phyloP scores from a whole-genome alignment of 805 yeast genomes.

The Debaryomyces prosopidis region DNA sequence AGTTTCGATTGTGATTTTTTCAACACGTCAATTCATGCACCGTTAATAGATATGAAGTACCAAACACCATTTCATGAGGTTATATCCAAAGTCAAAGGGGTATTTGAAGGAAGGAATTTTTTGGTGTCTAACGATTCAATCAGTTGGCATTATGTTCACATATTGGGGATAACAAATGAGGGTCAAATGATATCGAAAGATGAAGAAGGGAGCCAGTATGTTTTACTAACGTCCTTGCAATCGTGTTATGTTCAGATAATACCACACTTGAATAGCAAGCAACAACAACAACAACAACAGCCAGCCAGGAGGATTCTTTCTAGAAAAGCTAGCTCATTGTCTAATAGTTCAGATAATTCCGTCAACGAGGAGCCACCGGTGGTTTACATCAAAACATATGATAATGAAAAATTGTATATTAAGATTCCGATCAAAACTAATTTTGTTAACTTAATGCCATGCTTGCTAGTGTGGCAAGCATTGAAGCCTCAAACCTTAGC shows the following conservation, averaged over 20 bases:
- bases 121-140: slow-evolving; percentile 37
- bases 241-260: slow-evolving; percentile 40
- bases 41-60: slow-evolving; percentile 13
- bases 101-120: slow-evolving; percentile 32
- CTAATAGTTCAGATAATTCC: background rate
- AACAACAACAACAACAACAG: slow-evolving; percentile 5
- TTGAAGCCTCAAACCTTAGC: slow-evolving; percentile 53
- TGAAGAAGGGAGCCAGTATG: slow-evolving; percentile 27
- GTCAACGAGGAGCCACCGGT: slow-evolving; percentile 29
- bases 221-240: slow-evolving; percentile 36
- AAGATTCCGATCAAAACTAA: slow-evolving; percentile 33
- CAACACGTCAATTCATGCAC: background rate
- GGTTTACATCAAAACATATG: slow-evolving; percentile 41
- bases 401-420: slow-evolving; percentile 38
- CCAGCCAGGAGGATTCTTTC: slow-evolving; percentile 1
- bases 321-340: slow-evolving; percentile 7
- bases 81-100: slow-evolving; percentile 34
- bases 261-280: slow-evolving; percentile 20
- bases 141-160: slow-evolving; percentile 34
- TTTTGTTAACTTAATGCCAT: slow-evolving; percentile 45
- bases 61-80: slow-evolving; percentile 29
- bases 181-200: slow-evolving; percentile 37
- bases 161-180: slow-evolving; percentile 20
- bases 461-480: slow-evolving; percentile 58
- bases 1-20: too few species aligned